phyloP scores from a whole-genome alignment of 768 basidiomycete species.

The Favolaschia claudopus region DNA sequence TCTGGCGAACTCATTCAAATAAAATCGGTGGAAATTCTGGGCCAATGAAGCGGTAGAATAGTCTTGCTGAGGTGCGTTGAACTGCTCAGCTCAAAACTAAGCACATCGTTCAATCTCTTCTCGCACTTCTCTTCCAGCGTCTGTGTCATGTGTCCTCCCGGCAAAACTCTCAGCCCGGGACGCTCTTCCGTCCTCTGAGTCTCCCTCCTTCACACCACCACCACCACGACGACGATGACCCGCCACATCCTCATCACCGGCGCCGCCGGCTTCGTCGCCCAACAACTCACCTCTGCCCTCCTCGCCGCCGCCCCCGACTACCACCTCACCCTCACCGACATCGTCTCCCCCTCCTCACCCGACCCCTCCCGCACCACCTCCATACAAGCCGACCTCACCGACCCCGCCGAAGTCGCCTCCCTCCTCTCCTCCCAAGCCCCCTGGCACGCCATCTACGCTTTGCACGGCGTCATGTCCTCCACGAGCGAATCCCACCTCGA shows the following conservation, averaged over 20 bases:
- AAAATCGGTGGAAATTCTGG: no score
- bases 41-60: no score
- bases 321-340: slow-evolving; percentile 12
- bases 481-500: slow-evolving; percentile 10
- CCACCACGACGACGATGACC: slow-evolving; percentile 1
- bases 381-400: slow-evolving; percentile 7
- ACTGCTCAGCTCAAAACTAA: no score
- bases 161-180: no score
- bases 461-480: slow-evolving; percentile 15
- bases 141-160: no score
- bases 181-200: no score
- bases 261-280: slow-evolving; percentile 9
- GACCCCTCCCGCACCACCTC: slow-evolving; percentile 1
- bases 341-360: neutral
- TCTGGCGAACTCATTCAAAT: no score
- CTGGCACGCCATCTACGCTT: slow-evolving; percentile 10
- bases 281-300: slow-evolving; percentile 1
- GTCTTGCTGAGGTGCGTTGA: no score
- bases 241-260: slow-evolving; percentile 7
- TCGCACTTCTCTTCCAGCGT: no score
- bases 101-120: no score
- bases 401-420: neutral
- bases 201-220: no score
- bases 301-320: slow-evolving; percentile 4
- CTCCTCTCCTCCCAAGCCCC: slow-evolving; percentile 8